phyloP scores from a whole-genome alignment of 148 eudicot species.

The Silene uniflora region DNA sequence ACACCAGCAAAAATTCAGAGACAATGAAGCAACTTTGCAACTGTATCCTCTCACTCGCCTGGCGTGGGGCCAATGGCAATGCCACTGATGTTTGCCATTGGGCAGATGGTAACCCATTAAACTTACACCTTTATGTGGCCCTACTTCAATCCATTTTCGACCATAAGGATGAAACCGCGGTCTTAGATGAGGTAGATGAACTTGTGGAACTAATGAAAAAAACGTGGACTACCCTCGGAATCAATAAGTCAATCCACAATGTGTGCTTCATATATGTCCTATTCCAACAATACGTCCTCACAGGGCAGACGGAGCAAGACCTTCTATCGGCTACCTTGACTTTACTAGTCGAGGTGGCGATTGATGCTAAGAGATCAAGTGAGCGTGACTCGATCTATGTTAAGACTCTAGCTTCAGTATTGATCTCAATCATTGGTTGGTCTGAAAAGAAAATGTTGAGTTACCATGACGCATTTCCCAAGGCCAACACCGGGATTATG shows the following conservation, averaged over 20 bases:
- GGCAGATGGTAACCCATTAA: constrained; percentile 90
- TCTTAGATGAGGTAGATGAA: constrained; percentile 91
- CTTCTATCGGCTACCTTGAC: constrained; percentile 53
- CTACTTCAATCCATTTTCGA: constrained; percentile 71
- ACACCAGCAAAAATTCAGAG: constrained; percentile 66
- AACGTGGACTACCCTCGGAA: constrained; percentile 73
- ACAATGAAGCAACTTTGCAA: constrained; percentile 57
- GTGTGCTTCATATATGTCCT: constrained; percentile 83
- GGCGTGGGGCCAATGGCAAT: constrained; percentile 53
- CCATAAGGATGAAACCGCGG: constrained; percentile 52
- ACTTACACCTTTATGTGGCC: constrained; percentile 59
- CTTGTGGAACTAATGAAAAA: constrained; percentile 80
- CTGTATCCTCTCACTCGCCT: constrained; percentile 54
- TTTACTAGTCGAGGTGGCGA: constrained; percentile 67
- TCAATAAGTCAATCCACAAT: constrained; percentile 56
- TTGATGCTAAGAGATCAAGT: constrained; percentile 54
- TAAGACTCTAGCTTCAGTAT: constrained; percentile 48
- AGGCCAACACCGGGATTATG: constrained; percentile 37
- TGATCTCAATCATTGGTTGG: constrained; percentile 69
- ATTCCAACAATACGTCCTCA: constrained; percentile 56
- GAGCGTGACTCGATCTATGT: constrained; percentile 54
- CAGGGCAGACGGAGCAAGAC: constrained; percentile 72
- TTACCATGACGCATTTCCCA: constrained; percentile 52
- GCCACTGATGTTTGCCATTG: constrained; percentile 71
- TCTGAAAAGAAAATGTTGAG: constrained; percentile 54